Evolutionary conservation across 345 rosid species (phyloP), one percentile per base, ranked within the genome.

Genomic region (Salix udensis): DNA sequence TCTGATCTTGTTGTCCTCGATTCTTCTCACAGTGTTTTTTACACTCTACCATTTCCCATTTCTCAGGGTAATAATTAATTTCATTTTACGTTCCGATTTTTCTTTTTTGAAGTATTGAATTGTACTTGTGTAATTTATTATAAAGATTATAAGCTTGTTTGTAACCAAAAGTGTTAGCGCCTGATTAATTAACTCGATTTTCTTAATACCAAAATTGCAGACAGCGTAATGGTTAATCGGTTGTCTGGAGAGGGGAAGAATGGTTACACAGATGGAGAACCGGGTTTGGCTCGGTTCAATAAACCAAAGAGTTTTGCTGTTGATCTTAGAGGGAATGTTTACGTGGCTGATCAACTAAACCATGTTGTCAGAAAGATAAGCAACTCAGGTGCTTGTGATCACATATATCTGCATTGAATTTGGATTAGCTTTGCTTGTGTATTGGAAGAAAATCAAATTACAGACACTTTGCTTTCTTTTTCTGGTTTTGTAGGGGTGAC

Each of bases 311-410:
- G 86, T 75, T 86, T 92, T 52, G 78, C 94, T 2, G 72, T 88
- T 52, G 92, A 92, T 85, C 71, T 78, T 37, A 86, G 81, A 82
- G 97, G 94, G 36, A 90, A 92, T 77, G 72, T 90, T 7, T 92
- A 92, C 76, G 91, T 92, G 68, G 91, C 93, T 76, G 97, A 92
- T 81, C 81, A 46, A 80, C 71, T 11, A 62, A 90, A 92, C 70
- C 69, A 80, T 40, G 88, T 71, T 39, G 90, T 92, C 36, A 88
- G 91, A 78, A 90, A 90, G 84, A 90, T 92, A 71, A 85, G 83
- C 36, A 70, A 71, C 69, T 86, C 89, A 76, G 94, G 94, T 92
- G 58, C 36, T 42, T 28, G 19, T 30, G 28, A 39, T 52, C 76
- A 24, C 65, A 42, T 67, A 68, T 19, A 28, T 39, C 80, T 18